These are phyloP conservation scores for Aspergillus coremiiformis DNA, from an alignment of 495 filamentous ascomycete genomes.

Conservation along the genomic window DNA sequence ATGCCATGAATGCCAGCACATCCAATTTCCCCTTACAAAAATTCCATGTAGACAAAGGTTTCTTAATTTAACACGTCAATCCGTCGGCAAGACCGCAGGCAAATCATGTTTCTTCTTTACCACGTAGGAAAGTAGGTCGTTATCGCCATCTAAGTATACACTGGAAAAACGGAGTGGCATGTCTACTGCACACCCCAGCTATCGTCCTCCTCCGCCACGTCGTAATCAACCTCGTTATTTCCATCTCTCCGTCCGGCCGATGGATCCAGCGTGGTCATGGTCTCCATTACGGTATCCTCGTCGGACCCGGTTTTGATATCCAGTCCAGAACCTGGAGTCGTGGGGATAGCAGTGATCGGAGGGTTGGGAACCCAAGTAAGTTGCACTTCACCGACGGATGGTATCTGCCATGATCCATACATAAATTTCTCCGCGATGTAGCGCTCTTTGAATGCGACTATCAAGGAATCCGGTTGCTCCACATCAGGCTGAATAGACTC, in stretches of 20 bases:
- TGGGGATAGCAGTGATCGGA: constrained; percentile 19
- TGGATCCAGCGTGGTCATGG: constrained; percentile 11
- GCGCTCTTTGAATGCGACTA: constrained; percentile 82
- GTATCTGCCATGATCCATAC: constrained; percentile 58
- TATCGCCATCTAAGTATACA: not conserved
- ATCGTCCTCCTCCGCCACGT: constrained; percentile 48
- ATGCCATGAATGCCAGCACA: too few relatives aligned
- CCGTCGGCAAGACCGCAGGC: too few relatives aligned
- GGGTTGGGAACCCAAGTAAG: constrained; percentile 61
- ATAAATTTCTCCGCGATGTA: constrained; percentile 84
- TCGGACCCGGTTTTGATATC: constrained; percentile 23
- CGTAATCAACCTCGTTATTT: constrained; percentile 41
- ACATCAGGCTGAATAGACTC: constrained; percentile 65
- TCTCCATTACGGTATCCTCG: constrained; percentile 37
- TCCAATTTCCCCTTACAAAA: too few relatives aligned
- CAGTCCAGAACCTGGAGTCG: not conserved
- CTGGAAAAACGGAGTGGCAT: not conserved
- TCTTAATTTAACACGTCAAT: too few relatives aligned
- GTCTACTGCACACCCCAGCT: constrained; percentile 26
- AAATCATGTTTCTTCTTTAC: not conserved
- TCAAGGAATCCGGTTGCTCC: constrained; percentile 45
- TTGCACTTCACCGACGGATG: constrained; percentile 68
- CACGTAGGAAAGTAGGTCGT: not conserved
- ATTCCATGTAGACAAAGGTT: too few relatives aligned
- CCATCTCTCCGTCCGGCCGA: constrained; percentile 16